A percentile compares a stretch with the other conserved stretches of the same genome.
Conservation (phyloP, 169 alveolate species). For the Besnoitia besnoiti region DNA sequence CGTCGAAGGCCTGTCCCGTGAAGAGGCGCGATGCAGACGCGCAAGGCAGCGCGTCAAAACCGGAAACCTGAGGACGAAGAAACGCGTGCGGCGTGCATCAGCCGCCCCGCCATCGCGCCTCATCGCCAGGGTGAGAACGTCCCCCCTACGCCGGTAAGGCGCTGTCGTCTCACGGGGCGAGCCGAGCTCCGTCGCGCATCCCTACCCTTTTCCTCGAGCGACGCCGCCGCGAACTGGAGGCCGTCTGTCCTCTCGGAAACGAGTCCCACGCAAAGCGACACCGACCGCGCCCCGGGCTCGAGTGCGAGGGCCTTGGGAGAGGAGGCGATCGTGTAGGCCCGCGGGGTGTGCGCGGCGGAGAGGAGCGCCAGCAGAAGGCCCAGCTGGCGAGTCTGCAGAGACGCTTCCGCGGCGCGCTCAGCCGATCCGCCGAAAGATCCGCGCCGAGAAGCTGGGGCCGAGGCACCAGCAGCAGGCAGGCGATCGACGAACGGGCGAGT, state of each 20-base stretch:
- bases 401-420: neutral
- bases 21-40: no score
- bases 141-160: no score
- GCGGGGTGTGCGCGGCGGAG: constrained; percentile 78
- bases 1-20: no score
- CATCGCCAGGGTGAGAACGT: no score
- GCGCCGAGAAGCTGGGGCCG: neutral
- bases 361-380: constrained; percentile 68
- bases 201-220: constrained; percentile 8
- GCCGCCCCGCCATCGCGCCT: no score
- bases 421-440: neutral
- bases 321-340: constrained; percentile 84
- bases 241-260: constrained; percentile 4
- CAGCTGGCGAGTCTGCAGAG: neutral
- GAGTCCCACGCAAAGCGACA: constrained; percentile 15
- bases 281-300: neutral
- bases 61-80: no score
- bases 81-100: no score
- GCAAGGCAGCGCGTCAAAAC: no score
- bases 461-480: neutral
- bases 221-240: neutral
- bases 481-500: neutral
- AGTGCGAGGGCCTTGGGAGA: constrained; percentile 73
- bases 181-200: neutral
- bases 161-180: no score